Evolutionary conservation across 2,329 filamentous ascomycete genomes (phyloP), one percentile per base, ranked within the genome.

Genomic region (Paecilomyces niveus): DNA sequence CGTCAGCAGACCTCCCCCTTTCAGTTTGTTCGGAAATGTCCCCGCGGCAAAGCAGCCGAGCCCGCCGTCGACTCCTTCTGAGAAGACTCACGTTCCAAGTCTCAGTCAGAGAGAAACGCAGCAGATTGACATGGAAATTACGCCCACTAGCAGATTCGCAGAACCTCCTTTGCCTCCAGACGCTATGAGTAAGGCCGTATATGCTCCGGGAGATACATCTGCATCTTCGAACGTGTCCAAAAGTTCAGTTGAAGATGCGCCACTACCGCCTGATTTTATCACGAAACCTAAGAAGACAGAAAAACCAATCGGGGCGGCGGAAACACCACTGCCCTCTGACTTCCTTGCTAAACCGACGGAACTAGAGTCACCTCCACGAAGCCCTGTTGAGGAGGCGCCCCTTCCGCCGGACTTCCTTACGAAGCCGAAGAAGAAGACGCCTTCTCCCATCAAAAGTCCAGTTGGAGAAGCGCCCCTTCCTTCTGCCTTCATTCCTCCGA

Each of bases 181-280:
- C 49, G 63, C 78, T 4, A 78, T 76, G n/a, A 80, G 76, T 60
- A 78, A 74, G 64, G 71, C 70, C 39, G 70, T 64, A 11, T 80
- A 80, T 64, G 73, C 73, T 8, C 72, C 78, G 26, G 78, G 77
- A 4, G 78, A 81, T 59, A 80, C 78, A n/a, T 79, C 78, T 3
- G 75, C 72, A 8, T 79, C 77, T 8, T 78, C 76, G 3, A 51
- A 21, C 18, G 10, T 49, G 4, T 51, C 57, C 11, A 61, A 60
- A 53, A 55, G 54, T 45, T 15, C 51, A 45, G 50, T 49, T 15
- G 65, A 67, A 32, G 67, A 68, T 49, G 63, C 63, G 13, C 66
- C 67, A 53, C 58, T 68, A 8, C 66, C 67, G 4, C 66, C 66
- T 2, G 65, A 67, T 55, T 68, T 64, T 35, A 57, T 62, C 11